Conservation (phyloP, 1,139 yeast species). For the Nakaseomyces sp. region DNA sequence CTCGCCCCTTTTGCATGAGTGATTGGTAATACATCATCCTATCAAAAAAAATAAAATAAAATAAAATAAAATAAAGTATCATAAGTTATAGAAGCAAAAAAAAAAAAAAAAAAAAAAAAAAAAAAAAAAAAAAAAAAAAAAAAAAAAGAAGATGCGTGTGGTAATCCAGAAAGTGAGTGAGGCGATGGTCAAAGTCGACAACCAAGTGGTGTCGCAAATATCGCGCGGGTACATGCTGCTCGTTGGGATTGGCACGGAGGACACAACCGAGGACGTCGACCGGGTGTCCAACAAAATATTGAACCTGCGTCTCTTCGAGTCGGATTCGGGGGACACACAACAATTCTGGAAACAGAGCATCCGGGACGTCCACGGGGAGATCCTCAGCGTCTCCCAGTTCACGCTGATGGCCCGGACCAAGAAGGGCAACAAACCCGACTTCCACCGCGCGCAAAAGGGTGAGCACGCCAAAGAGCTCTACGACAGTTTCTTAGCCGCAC, state of each 20-base stretch:
- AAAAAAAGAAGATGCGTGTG: conserved; percentile 51
- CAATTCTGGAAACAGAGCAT: conserved; percentile 54
- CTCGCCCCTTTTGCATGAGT: no score
- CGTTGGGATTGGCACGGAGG: conserved; percentile 76
- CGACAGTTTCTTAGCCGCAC: conserved; percentile 45
- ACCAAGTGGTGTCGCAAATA: conserved; percentile 56
- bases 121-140: no score
- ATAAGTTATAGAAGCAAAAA: no score
- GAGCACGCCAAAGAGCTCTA: conserved; percentile 61
- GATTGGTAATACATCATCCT: no score
- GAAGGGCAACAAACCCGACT: conserved; percentile 91
- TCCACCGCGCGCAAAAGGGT: conserved; percentile 82
- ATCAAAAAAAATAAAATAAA: no score
- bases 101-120: no score
- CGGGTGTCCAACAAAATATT: conserved; percentile 61
- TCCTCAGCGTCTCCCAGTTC: conserved; percentile 75
- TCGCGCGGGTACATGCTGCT: conserved; percentile 67
- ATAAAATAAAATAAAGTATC: no score
- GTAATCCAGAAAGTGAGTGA: conserved; percentile 80
- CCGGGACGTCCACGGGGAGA: conserved; percentile 47
- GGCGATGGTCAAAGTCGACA: conserved; percentile 81
- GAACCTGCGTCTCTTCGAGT: conserved; percentile 61
- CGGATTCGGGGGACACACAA: conserved; percentile 34
- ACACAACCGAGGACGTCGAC: conserved; percentile 62
- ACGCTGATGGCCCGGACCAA: conserved; percentile 75